Evolutionary conservation across 1,284 basidiomycete genomes (phyloP).

Genomic region (Athelia psychrophila): DNA sequence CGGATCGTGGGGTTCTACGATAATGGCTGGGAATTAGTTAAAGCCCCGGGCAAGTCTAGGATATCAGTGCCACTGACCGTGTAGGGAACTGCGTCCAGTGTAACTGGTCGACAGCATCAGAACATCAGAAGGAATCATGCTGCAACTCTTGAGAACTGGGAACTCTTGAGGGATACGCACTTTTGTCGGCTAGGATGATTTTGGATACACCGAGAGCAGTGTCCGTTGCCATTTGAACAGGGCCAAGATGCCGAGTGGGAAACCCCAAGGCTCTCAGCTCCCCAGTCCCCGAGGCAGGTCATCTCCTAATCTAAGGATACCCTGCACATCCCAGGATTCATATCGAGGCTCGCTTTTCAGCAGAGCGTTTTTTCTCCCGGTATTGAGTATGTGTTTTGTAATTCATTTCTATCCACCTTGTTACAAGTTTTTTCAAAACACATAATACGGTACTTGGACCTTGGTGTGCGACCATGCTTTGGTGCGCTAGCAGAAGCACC

Average conservation of each 20-base stretch:
- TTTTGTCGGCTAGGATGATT: constrained; percentile 76
- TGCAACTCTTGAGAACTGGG: background rate
- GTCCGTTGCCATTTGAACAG: constrained; percentile 97
- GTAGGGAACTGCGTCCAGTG: constrained; percentile 71
- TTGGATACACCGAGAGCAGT: constrained; percentile 95
- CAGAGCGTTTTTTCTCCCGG: too few species aligned
- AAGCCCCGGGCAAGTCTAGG: background rate
- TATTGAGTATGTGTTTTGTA: too few species aligned
- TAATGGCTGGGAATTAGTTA: background rate
- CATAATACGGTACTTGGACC: too few species aligned
- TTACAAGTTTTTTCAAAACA: too few species aligned
- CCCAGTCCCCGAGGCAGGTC: constrained; percentile 87
- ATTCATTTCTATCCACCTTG: too few species aligned
- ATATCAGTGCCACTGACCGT: constrained; percentile 40
- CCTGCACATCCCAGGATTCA: too few species aligned
- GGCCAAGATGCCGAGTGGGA: constrained; percentile 78
- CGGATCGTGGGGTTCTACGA: constrained; percentile 85
- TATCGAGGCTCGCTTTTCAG: too few species aligned
- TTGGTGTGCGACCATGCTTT: too few species aligned
- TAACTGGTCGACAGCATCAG: constrained; percentile 34
- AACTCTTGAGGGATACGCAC: constrained; percentile 31
- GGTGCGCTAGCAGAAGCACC: too few species aligned
- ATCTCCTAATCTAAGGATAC: constrained; percentile 65
- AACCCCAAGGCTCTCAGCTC: constrained; percentile 88
- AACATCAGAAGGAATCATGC: constrained; percentile 7